These are phyloP conservation scores for Borealophlyctis nickersoniae DNA, from an alignment of 192 early-diverging fungal species.

Conservation along the genomic window DNA sequence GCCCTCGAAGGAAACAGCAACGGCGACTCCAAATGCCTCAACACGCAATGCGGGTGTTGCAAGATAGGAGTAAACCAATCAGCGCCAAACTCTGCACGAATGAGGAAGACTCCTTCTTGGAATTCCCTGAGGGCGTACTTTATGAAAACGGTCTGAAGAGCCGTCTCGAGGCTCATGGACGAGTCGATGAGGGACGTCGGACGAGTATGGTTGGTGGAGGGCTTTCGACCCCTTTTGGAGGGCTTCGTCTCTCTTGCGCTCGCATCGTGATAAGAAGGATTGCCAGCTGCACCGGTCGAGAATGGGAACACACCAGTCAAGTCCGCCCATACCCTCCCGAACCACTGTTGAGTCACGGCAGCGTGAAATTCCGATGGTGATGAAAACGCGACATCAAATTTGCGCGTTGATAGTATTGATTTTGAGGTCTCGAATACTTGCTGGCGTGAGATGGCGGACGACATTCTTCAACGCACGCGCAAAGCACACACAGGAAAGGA, in stretches of 20 bases:
- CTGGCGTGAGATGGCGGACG: too few species aligned
- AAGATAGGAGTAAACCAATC: conserved; percentile 60
- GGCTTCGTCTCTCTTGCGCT: conserved; percentile 30
- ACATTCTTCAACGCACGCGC: too few species aligned
- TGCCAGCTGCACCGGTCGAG: conserved; percentile 33
- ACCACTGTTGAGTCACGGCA: conserved; percentile 44
- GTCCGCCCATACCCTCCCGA: conserved; percentile 45
- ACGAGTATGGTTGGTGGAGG: too few species aligned
- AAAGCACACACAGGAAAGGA: too few species aligned
- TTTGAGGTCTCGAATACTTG: too few species aligned
- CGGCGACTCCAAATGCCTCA: conserved; percentile 38
- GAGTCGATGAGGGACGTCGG: too few species aligned
- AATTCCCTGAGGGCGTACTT: conserved; percentile 51
- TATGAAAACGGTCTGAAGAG: conserved; percentile 49
- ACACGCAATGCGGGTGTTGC: conserved; percentile 51
- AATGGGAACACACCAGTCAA: conserved; percentile 38
- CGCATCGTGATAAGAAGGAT: conserved; percentile 4
- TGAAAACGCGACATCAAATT: too few species aligned
- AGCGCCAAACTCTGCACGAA: conserved; percentile 55
- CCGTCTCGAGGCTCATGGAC: conserved; percentile 49
- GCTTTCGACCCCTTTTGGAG: too few species aligned
- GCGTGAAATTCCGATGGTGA: conserved; percentile 41
- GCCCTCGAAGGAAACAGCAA: conserved; percentile 3
- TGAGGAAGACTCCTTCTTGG: conserved; percentile 48
- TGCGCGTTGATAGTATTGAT: too few species aligned